These are phyloP conservation scores for Monosporascus sp. DNA, from an alignment of 2,329 filamentous ascomycete genomes.

Conservation along the genomic window DNA sequence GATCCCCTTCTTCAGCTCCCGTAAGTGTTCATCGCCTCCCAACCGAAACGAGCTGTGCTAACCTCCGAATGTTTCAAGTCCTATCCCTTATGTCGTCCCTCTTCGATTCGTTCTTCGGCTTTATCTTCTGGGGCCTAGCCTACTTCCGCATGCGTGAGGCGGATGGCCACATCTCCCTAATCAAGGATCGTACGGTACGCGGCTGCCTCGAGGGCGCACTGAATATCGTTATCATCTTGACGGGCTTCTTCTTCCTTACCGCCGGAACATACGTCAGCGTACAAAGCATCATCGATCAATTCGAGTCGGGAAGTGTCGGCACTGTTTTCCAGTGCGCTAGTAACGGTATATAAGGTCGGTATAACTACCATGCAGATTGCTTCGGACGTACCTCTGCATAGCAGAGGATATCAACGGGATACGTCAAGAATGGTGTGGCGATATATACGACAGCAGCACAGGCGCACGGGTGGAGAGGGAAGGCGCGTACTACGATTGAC, in stretches of 20 bases:
- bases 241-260: conserved; percentile 75
- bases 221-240: conserved; percentile 67
- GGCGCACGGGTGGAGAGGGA: neutral
- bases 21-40: conserved; percentile 31
- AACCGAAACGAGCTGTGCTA: no score
- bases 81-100: conserved; percentile 77
- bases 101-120: conserved; percentile 90
- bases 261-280: conserved; percentile 78
- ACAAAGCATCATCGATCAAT: conserved; percentile 70
- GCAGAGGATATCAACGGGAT: neutral
- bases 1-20: conserved; percentile 86
- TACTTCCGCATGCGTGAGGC: conserved; percentile 71
- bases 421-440: neutral
- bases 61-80: conserved; percentile 34
- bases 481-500: neutral
- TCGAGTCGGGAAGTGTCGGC: conserved; percentile 57
- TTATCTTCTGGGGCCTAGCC: conserved; percentile 88
- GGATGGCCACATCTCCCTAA: conserved; percentile 51
- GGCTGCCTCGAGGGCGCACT: conserved; percentile 53
- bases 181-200: conserved; percentile 47
- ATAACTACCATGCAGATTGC: conserved; percentile 7
- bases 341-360: conserved; percentile 51
- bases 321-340: conserved; percentile 69
- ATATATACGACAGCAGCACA: neutral
- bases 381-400: conserved; percentile 1